phyloP scores from a whole-genome alignment of 495 filamentous ascomycete species.

The Penicillium angulare region DNA sequence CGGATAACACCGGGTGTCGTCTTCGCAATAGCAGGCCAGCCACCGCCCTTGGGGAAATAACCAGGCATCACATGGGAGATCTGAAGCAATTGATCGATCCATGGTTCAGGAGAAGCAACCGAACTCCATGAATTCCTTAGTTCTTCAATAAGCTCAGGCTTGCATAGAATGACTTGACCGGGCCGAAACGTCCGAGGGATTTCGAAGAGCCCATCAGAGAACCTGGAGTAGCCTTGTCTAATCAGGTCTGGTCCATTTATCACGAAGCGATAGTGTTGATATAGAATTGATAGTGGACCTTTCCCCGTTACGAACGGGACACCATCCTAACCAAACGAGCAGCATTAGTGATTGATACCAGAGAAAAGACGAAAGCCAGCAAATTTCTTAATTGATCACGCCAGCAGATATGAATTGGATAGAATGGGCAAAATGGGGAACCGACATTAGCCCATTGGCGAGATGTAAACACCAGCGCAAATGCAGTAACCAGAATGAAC shows the following conservation, averaged over 20 bases:
- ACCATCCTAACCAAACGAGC: neutral
- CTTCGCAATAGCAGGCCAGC: conserved; percentile 26
- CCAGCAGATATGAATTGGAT: neutral
- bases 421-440: neutral
- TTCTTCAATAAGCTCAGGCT: conserved; percentile 21
- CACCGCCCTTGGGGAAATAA: conserved; percentile 19
- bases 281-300: conserved; percentile 10
- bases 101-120: conserved; percentile 22
- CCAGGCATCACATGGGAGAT: conserved; percentile 30
- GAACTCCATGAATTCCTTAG: conserved; percentile 14
- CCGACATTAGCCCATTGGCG: conserved; percentile 18
- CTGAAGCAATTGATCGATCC: conserved; percentile 30
- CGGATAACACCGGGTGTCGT: conserved; percentile 26
- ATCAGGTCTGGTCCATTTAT: conserved; percentile 20
- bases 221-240: conserved; percentile 15
- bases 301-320: conserved; percentile 12
- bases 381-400: neutral
- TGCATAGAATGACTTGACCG: conserved; percentile 23
- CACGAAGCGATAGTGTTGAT: conserved; percentile 23
- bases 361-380: neutral
- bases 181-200: conserved; percentile 27
- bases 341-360: neutral
- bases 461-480: conserved; percentile 14
- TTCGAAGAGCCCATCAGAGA: conserved; percentile 18
- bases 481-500: neutral